These are phyloP conservation scores for Canariomyces notabilis DNA, from an alignment of 2,329 filamentous ascomycete species.

Conservation along the genomic window DNA sequence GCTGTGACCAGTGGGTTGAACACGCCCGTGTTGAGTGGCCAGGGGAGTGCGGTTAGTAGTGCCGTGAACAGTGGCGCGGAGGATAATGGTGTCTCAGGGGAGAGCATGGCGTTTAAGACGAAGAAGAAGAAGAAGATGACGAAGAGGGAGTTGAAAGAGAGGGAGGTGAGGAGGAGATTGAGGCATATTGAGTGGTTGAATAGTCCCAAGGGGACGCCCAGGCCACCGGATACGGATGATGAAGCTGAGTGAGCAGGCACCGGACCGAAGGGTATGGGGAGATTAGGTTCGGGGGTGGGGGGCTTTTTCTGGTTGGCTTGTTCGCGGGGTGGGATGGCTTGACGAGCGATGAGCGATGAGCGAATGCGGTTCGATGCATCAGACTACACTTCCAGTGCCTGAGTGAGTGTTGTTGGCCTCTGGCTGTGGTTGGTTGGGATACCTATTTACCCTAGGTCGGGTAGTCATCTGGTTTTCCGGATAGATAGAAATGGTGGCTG, in stretches of 20 bases:
- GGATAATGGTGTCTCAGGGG: constrained; percentile 50
- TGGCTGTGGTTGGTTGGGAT: no score
- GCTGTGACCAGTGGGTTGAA: constrained; percentile 55
- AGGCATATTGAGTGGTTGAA: constrained; percentile 84
- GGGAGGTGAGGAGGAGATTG: constrained; percentile 78
- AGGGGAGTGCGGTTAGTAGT: constrained; percentile 52
- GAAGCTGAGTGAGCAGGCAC: constrained; percentile 41
- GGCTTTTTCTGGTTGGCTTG: not conserved
- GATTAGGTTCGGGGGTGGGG: no score
- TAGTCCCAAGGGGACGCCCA: constrained; percentile 76
- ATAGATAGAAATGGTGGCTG: no score
- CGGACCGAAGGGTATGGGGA: no score
- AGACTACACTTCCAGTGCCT: no score
- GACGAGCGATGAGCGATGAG: not conserved
- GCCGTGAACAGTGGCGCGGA: constrained; percentile 79
- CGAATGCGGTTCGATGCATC: no score
- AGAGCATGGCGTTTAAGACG: constrained; percentile 77
- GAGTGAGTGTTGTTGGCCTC: no score
- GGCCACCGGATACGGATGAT: constrained; percentile 72
- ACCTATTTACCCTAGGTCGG: no score
- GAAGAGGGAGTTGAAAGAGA: constrained; percentile 91
- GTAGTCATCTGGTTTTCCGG: no score
- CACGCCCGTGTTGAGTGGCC: constrained; percentile 52
- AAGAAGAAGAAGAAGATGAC: constrained; percentile 99
- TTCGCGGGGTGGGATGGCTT: not conserved